These are phyloP conservation scores for Citrus inodora DNA, from an alignment of 345 rosid genomes.

Conservation along the genomic window DNA sequence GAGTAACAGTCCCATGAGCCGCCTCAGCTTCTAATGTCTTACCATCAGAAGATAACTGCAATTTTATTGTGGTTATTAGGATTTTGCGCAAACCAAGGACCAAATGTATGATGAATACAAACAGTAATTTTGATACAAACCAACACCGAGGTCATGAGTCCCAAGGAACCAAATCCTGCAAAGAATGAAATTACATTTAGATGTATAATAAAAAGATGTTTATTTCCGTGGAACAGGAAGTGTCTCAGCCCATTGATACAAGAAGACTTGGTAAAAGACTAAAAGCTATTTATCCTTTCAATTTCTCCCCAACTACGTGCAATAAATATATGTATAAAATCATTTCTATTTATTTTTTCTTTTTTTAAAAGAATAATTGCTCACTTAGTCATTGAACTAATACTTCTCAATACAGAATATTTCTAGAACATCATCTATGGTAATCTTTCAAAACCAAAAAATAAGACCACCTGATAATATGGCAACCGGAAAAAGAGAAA, in stretches of 20 bases:
- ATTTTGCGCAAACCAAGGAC: neutral
- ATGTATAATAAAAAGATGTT: neutral
- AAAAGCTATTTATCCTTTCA: neutral
- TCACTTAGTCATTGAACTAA: neutral
- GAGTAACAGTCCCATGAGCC: conserved; percentile 97
- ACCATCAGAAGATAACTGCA: conserved; percentile 89
- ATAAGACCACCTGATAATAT: neutral
- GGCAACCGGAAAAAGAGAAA: neutral
- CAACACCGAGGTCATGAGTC: conserved; percentile 96
- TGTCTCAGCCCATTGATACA: neutral
- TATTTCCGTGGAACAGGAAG: neutral
- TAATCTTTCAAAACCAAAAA: neutral
- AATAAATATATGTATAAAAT: neutral
- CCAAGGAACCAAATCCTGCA: conserved; percentile 97
- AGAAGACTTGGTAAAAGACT: neutral
- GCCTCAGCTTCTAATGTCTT: conserved; percentile 96
- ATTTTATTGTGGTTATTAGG: conserved; percentile 12
- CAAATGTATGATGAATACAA: neutral
- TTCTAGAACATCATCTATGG: neutral
- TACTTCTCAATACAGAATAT: neutral
- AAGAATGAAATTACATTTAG: conserved; percentile 11
- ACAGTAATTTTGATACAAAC: conserved; percentile 36
- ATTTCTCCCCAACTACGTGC: neutral
- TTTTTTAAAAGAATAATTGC: neutral
- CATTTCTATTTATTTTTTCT: neutral